Evolutionary conservation across 768 basidiomycete species (phyloP), one percentile per base, ranked within the genome.

Genomic region (Exsudoporus frostii): DNA sequence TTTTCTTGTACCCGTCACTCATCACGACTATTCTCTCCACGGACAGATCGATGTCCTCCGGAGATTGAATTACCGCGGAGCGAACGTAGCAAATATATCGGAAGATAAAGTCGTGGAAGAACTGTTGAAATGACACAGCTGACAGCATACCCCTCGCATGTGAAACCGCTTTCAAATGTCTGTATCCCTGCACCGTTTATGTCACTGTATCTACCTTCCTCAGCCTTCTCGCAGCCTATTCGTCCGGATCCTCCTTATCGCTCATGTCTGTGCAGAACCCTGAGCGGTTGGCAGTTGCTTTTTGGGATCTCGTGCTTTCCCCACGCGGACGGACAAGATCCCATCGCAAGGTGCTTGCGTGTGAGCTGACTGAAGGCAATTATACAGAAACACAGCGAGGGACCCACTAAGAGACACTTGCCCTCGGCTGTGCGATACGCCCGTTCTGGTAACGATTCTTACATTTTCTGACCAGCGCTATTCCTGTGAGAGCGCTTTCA

Each of bases 21-120:
- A 58, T 40, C 51, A 45, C 10, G 14, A 14, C 34, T 45, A 33
- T 14, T 25, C 33, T 33, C 32, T 49, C 22, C 36, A 25, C 20
- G 42, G 51, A 22, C 48, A 94, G 91, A 90, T 95, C 55, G 92
- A 93, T 65, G 88, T 86, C n/a, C 79, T 96, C 55, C 81, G 88
- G 59, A 78, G 90, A 63, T 66, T 95, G 66, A 95, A 96, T 69
- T 96, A 96, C 73, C 84, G 92, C 8, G 84, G 93, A 24, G 74
- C 82, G 17, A 94, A 93, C 65, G 84, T 88, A 42, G 77, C 84
- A 14, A 85, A 88, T 70, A 88, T 92, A 68, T 71, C 81, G 38
- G 90, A 92, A 63, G 92, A 94, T 65, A 81, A 85, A 66, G 77
- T 94, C 38, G 86, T 95, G 24, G 90, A 94, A 71, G 90, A 92